phyloP scores from a whole-genome alignment of 2,329 filamentous ascomycete species.

The Thyridium curvatum region DNA sequence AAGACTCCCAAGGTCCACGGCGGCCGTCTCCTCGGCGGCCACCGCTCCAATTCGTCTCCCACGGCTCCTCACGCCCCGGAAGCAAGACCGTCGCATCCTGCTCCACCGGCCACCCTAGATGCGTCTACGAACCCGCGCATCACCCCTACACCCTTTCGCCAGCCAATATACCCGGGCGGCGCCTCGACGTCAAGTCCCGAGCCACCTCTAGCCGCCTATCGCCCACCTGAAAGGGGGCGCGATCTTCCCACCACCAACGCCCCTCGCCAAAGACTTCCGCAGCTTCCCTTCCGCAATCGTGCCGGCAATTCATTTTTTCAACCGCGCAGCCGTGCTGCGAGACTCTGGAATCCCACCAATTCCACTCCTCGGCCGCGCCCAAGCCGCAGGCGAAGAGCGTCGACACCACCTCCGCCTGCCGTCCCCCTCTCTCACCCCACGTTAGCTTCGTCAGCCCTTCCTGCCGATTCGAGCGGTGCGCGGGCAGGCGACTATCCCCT shows the following conservation, averaged over 20 bases:
- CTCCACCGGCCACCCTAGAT: conserved; percentile 19
- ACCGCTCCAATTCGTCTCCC: conserved; percentile 28
- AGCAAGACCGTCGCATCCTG: conserved; percentile 11
- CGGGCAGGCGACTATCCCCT: conserved; percentile 43
- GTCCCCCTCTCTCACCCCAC: conserved; percentile 41
- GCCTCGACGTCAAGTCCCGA: conserved; percentile 10
- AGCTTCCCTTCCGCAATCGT: conserved; percentile 38
- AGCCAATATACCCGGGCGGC: conserved; percentile 22
- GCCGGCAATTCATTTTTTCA: conserved; percentile 20
- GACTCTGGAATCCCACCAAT: conserved; percentile 57
- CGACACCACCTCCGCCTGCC: conserved; percentile 46
- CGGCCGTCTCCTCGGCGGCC: conserved; percentile 41
- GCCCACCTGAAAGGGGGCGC: conserved; percentile 5
- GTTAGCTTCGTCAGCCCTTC: conserved; percentile 28
- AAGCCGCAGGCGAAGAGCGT: conserved; percentile 38
- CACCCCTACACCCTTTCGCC: conserved; percentile 22
- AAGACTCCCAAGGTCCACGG: conserved; percentile 13
- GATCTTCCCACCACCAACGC: conserved; percentile 9
- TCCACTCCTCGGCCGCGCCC: conserved; percentile 42
- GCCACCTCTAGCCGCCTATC: conserved; percentile 6
- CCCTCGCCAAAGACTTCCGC: conserved; percentile 17
- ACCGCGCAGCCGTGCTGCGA: conserved; percentile 35
- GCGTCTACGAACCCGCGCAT: conserved; percentile 19
- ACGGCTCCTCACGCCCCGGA: conserved; percentile 40
- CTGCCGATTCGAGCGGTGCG: conserved; percentile 27